phyloP scores from a whole-genome alignment of 371 early-diverging fungal species.

The Circinella minor region DNA sequence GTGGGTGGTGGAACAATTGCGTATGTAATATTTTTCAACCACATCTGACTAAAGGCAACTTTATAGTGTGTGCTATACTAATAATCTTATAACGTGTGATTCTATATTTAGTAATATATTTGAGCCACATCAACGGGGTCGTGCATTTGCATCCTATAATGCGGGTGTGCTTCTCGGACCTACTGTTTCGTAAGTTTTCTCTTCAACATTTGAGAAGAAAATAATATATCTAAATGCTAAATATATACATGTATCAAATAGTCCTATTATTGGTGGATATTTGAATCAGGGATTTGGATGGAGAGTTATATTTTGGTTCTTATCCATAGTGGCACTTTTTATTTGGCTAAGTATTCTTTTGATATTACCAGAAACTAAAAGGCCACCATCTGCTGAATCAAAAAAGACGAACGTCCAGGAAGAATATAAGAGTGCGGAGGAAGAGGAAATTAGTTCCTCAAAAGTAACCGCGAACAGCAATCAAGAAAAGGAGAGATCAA shows the following conservation, averaged over 20 bases:
- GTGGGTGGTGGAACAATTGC: constrained; percentile 57
- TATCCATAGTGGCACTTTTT: constrained; percentile 37
- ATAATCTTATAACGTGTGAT: background rate
- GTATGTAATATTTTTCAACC: background rate
- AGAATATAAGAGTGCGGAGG: background rate
- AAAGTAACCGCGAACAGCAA: background rate
- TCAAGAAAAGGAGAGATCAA: too few relatives aligned
- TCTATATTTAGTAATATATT: constrained; percentile 34
- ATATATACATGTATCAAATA: constrained; percentile 1
- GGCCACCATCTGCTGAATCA: background rate
- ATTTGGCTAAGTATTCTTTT: constrained; percentile 39
- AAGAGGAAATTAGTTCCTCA: background rate
- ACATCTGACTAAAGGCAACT: too few relatives aligned
- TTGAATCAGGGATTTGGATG: constrained; percentile 51
- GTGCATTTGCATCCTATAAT: constrained; percentile 45
- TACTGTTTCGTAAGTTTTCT: constrained; percentile 17
- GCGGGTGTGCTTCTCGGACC: constrained; percentile 38
- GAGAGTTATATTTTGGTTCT: constrained; percentile 48
- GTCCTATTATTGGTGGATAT: constrained; percentile 55
- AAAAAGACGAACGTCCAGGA: background rate
- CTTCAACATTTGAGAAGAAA: background rate
- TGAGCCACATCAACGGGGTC: constrained; percentile 44
- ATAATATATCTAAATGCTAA: too few relatives aligned
- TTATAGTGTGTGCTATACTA: too few relatives aligned
- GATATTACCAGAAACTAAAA: constrained; percentile 48